Percentiles rank a stretch among this genome's conserved stretches.
phyloP scores from a whole-genome alignment of 192 early-diverging fungal species.

The Coemansia sp. region DNA sequence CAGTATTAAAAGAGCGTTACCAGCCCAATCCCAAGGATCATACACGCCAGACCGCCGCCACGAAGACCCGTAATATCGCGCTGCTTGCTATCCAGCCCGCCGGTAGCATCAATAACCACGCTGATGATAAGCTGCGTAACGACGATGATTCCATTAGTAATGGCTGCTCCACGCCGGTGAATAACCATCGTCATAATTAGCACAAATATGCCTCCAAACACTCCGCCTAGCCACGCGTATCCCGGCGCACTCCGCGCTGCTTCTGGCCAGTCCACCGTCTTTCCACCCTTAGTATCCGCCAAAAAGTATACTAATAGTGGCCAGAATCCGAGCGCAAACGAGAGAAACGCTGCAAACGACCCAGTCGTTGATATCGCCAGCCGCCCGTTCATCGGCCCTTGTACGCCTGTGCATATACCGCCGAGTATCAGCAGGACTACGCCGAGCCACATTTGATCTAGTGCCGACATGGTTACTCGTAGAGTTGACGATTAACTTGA shows the following conservation, averaged over 20 bases:
- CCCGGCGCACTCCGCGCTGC: constrained; percentile 27
- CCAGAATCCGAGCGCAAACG: constrained; percentile 56
- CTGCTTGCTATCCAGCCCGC: constrained; percentile 42
- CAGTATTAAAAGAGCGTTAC: constrained; percentile 46
- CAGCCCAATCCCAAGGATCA: constrained; percentile 56
- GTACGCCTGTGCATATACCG: constrained; percentile 48
- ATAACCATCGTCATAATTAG: constrained; percentile 54
- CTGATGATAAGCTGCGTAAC: constrained; percentile 54
- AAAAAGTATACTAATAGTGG: constrained; percentile 55
- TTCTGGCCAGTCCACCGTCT: constrained; percentile 43
- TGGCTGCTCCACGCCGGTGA: constrained; percentile 53
- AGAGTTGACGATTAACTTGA: constrained; percentile 3
- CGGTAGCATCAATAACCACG: constrained; percentile 48
- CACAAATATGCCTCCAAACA: constrained; percentile 54
- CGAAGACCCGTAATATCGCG: constrained; percentile 40
- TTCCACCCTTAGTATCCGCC: constrained; percentile 52
- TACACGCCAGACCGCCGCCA: constrained; percentile 51
- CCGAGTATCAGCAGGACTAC: constrained; percentile 56
- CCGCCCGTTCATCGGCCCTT: constrained; percentile 55
- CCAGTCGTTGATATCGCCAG: constrained; percentile 50
- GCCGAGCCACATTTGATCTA: constrained; percentile 40
- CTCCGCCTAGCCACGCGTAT: constrained; percentile 54
- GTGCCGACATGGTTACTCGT: constrained; percentile 17
- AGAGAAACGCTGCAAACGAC: constrained; percentile 53
- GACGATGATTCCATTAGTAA: constrained; percentile 55